Conservation (phyloP, 768 basidiomycete genomes). For the Trametes coccinea region DNA sequence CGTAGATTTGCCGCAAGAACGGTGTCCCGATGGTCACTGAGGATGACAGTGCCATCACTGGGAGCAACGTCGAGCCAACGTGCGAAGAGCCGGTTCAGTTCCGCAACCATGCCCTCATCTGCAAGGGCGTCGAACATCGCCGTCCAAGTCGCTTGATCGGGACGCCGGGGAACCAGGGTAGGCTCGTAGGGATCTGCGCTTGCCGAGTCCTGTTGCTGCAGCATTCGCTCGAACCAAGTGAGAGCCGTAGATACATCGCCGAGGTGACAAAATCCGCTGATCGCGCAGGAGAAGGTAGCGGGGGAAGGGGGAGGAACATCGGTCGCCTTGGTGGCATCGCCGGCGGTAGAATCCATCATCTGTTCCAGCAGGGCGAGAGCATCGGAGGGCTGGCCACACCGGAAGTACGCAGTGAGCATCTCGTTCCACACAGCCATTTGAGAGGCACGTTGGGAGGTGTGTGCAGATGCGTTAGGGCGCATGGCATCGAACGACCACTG, state of each 20-base stretch:
- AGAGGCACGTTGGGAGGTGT: conserved; percentile 18
- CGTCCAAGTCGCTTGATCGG: conserved; percentile 55
- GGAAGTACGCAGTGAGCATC: conserved; percentile 78
- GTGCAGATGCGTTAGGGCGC: conserved; percentile 14
- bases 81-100: conserved; percentile 58
- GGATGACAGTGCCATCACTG: conserved; percentile 31
- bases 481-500: conserved; percentile 28
- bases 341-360: conserved; percentile 58
- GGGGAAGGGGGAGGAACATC: conserved; percentile 59
- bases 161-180: conserved; percentile 46
- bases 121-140: conserved; percentile 62
- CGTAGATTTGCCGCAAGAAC: conserved; percentile 46
- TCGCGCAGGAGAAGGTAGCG: conserved; percentile 63
- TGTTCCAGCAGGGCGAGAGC: conserved; percentile 66
- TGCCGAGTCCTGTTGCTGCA: conserved; percentile 41
- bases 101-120: conserved; percentile 45
- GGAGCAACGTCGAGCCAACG: conserved; percentile 37
- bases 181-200: conserved; percentile 40
- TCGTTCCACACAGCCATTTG: conserved; percentile 62
- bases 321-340: conserved; percentile 33
- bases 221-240: conserved; percentile 70
- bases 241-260: conserved; percentile 66
- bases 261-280: conserved; percentile 61
- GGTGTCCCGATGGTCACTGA: conserved; percentile 34
- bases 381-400: conserved; percentile 56